These are phyloP conservation scores for Backusella tarrabulga DNA, from an alignment of 192 early-diverging fungal genomes.

Conservation along the genomic window DNA sequence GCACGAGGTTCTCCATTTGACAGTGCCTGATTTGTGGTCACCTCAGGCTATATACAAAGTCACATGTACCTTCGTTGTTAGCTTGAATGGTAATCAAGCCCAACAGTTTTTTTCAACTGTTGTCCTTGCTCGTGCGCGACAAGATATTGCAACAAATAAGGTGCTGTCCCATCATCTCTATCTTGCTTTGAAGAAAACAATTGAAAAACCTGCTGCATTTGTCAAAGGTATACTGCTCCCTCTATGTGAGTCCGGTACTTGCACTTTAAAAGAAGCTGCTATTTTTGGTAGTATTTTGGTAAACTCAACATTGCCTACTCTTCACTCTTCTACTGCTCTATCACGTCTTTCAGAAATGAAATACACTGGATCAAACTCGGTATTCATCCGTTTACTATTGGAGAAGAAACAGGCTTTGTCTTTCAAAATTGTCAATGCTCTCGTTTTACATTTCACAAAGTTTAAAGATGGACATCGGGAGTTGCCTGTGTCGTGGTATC, in stretches of 20 bases:
- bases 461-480: constrained; percentile 80
- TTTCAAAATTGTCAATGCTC: constrained; percentile 91
- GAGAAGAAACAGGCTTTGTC: constrained; percentile 98
- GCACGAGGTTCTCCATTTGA: constrained; percentile 95
- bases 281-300: constrained; percentile 91
- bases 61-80: constrained; percentile 93
- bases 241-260: constrained; percentile 84
- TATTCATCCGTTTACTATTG: constrained; percentile 93
- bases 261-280: constrained; percentile 94
- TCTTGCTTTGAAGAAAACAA: constrained; percentile 92
- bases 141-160: constrained; percentile 95
- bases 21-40: constrained; percentile 89
- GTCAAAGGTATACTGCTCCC: constrained; percentile 97
- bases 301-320: constrained; percentile 90
- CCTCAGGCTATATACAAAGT: constrained; percentile 94
- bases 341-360: constrained; percentile 95
- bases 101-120: constrained; percentile 88
- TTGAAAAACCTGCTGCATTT: constrained; percentile 96
- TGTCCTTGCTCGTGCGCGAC: constrained; percentile 86
- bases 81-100: constrained; percentile 88
- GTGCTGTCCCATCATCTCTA: constrained; percentile 96
- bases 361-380: constrained; percentile 89
- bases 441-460: constrained; percentile 92
- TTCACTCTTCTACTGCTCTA: constrained; percentile 93
- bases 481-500: constrained; percentile 97